Conservation (phyloP, 108 stramenopile genomes). For the Cyclotella kingstonii region DNA sequence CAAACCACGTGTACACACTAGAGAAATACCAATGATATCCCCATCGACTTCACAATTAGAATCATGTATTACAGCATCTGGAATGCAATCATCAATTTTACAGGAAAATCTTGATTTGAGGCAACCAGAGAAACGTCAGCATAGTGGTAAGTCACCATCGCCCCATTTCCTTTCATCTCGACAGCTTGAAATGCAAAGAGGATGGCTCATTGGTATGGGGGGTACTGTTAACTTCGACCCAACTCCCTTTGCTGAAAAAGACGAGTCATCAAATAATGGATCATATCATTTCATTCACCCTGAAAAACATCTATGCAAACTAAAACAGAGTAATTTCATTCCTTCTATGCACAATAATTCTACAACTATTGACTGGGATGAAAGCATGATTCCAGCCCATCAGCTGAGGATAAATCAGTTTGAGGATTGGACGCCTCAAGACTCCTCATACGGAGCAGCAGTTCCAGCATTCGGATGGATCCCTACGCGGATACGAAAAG, state of each 20-base stretch:
- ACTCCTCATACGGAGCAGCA: constrained; percentile 45
- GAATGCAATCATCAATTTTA: no score
- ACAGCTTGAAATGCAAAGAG: no score
- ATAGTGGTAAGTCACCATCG: no score
- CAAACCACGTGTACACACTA: no score
- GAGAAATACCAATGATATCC: no score
- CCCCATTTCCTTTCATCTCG: no score
- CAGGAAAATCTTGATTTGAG: no score
- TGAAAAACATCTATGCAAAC: background rate
- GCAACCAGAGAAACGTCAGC: no score
- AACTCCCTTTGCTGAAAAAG: background rate
- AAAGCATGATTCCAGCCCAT: background rate
- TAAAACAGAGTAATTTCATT: background rate
- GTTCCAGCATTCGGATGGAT: constrained; percentile 35
- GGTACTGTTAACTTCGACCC: constrained; percentile 16
- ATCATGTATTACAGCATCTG: no score
- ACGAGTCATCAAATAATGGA: background rate
- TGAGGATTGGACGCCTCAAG: constrained; percentile 41
- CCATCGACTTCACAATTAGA: no score
- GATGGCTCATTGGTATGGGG: constrained; percentile 11
- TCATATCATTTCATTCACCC: constrained; percentile 8
- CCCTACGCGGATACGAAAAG: constrained; percentile 35
- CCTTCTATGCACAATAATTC: background rate
- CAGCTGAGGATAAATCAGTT: constrained; percentile 3
- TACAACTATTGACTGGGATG: constrained; percentile 10